Conservation (phyloP, 2,329 filamentous ascomycete genomes). For the Aspergillus nomiae region DNA sequence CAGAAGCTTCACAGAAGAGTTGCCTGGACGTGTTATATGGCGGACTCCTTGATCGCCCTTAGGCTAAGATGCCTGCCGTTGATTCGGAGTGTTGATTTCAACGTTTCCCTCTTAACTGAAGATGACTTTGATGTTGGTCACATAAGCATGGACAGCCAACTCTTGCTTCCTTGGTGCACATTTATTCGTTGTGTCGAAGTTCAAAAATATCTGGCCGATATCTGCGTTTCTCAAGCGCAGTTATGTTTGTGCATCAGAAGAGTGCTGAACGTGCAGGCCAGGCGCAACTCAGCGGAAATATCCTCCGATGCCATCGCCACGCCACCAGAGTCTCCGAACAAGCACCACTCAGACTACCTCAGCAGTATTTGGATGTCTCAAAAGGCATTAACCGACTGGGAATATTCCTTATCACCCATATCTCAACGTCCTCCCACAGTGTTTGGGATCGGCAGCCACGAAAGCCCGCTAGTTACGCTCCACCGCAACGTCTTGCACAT, state of each 20-base stretch:
- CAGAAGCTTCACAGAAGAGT: constrained; percentile 1
- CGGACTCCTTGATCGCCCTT: background rate
- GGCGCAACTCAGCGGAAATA: background rate
- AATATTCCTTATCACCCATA: background rate
- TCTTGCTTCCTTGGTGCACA: background rate
- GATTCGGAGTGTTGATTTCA: background rate
- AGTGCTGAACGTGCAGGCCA: background rate
- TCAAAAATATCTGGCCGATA: background rate
- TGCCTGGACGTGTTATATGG: background rate
- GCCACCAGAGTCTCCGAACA: background rate
- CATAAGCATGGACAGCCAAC: background rate
- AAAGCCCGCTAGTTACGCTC: background rate
- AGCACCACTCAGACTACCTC: background rate
- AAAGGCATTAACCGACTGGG: background rate
- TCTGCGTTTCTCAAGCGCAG: background rate
- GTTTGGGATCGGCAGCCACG: background rate
- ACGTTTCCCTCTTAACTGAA: background rate
- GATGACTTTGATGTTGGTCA: background rate
- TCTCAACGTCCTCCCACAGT: background rate
- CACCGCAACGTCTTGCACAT: background rate
- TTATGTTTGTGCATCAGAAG: background rate
- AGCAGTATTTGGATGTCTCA: background rate
- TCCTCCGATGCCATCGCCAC: background rate
- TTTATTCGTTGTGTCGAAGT: background rate
- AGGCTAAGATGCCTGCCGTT: background rate